A percentile compares a stretch with the other conserved stretches of the same genome.
Conservation (phyloP, 179 eudicot species). For the Camellia oleifera region DNA sequence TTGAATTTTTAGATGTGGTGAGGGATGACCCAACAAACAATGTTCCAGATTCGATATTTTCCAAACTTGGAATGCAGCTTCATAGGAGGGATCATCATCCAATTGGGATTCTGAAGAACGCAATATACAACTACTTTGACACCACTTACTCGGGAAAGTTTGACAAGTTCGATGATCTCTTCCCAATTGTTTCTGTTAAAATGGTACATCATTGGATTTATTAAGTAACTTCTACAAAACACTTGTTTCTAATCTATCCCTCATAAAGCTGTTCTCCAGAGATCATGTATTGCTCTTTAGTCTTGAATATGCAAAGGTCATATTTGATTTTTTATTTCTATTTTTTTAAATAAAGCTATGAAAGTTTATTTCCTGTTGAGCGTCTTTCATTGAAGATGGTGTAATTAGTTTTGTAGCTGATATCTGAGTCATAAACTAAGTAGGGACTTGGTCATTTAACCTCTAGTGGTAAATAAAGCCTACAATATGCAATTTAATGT, state of each 20-base stretch:
- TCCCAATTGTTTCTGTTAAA: constrained; percentile 76
- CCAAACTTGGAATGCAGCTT: constrained; percentile 92
- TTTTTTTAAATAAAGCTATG: background rate
- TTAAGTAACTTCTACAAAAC: background rate
- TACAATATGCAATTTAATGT: background rate
- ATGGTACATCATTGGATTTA: constrained; percentile 37
- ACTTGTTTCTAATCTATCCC: background rate
- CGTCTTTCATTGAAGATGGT: background rate
- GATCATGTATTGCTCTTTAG: background rate
- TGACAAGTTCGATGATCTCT: constrained; percentile 83
- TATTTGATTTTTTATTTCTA: background rate
- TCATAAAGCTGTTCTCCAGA: background rate
- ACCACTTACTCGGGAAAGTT: constrained; percentile 59
- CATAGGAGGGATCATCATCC: constrained; percentile 83
- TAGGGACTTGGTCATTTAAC: background rate
- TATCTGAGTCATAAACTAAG: background rate
- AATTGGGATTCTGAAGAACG: constrained; percentile 89
- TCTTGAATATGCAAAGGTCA: constrained; percentile 2
- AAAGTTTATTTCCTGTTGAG: background rate
- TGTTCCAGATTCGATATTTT: constrained; percentile 75
- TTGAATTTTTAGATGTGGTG: constrained; percentile 62
- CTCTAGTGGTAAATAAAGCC: background rate
- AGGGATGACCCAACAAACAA: constrained; percentile 89
- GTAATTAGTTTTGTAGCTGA: background rate
- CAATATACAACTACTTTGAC: constrained; percentile 80